Conservation (phyloP, 768 basidiomycete species). For the Mycena vitilis region DNA sequence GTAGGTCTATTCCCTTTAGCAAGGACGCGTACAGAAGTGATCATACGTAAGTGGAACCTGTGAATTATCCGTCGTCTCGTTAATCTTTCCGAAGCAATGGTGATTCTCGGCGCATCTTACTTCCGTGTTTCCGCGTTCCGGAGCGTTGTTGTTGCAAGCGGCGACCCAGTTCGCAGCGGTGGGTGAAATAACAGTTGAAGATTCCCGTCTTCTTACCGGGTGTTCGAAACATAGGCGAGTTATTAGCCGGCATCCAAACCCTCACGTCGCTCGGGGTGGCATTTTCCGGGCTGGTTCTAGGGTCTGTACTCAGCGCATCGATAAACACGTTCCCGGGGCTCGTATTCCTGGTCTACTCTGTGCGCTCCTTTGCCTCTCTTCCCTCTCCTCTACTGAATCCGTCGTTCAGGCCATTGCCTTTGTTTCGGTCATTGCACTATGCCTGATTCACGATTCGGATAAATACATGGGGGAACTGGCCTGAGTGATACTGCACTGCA, state of each 20-base stretch:
- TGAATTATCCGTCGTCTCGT: not conserved
- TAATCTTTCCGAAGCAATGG: not conserved
- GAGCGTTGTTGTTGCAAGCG: slow-evolving; percentile 14
- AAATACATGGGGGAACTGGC: too few species aligned
- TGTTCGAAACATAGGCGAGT: not conserved
- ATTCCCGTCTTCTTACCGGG: not conserved
- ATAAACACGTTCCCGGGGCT: slow-evolving; percentile 16
- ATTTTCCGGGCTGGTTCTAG: slow-evolving; percentile 14
- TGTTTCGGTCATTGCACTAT: slow-evolving; percentile 19
- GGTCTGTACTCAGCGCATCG: slow-evolving; percentile 6
- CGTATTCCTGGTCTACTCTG: slow-evolving; percentile 18
- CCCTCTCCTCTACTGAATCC: not conserved
- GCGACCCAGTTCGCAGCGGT: slow-evolving; percentile 16
- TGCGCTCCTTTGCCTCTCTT: not conserved
- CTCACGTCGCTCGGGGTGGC: slow-evolving; percentile 3
- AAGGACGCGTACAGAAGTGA: not conserved
- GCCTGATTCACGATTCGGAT: slow-evolving; percentile 16
- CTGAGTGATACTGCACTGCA: too few species aligned
- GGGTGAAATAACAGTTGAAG: not conserved
- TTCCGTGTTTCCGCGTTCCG: slow-evolving; percentile 19
- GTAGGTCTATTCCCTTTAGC: slow-evolving; percentile 1
- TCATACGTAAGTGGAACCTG: slow-evolving; percentile 1
- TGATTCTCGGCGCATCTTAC: slow-evolving; percentile 14
- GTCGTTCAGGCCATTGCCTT: slow-evolving; percentile 1
- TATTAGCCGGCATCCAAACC: slow-evolving; percentile 13